Conservation (phyloP, 106 monocot genomes). For the Dioscorea dumetorum region DNA sequence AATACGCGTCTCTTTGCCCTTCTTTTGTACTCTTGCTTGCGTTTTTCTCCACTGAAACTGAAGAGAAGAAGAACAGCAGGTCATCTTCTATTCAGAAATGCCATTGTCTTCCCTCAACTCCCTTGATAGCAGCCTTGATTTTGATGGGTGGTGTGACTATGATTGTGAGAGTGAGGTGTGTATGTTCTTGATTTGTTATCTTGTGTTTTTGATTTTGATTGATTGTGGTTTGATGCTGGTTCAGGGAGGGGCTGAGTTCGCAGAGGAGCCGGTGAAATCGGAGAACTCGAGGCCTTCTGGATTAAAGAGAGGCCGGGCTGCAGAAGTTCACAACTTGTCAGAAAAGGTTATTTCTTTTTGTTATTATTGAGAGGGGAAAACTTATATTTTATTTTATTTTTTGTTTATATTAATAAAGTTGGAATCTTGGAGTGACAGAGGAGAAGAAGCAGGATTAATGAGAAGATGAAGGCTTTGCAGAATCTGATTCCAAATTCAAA, state of each 20-base stretch:
- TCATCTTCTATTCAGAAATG: too few species aligned
- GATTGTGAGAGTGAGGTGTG: slow-evolving; percentile 5
- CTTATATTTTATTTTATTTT: neutral
- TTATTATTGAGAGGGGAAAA: neutral
- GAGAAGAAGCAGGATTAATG: slow-evolving; percentile 18
- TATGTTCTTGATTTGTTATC: neutral
- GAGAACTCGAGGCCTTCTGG: neutral
- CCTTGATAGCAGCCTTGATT: too few species aligned
- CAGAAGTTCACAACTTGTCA: slow-evolving; percentile 5
- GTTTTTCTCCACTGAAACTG: too few species aligned
- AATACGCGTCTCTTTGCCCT: too few species aligned
- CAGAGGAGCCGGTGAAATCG: neutral
- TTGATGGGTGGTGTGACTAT: neutral
- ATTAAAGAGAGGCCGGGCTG: neutral
- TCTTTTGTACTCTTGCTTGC: too few species aligned
- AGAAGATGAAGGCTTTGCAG: slow-evolving; percentile 11
- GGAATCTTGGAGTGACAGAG: slow-evolving; percentile 5
- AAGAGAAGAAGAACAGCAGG: too few species aligned
- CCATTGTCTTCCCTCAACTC: too few species aligned
- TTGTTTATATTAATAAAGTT: neutral
- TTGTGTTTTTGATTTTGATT: neutral
- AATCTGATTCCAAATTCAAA: slow-evolving; percentile 21
- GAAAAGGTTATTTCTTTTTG: neutral
- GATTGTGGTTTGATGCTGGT: neutral
- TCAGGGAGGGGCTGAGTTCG: neutral